These are phyloP conservation scores for Moniliophthora roreri DNA, from an alignment of 1,284 basidiomycete genomes.

Conservation along the genomic window DNA sequence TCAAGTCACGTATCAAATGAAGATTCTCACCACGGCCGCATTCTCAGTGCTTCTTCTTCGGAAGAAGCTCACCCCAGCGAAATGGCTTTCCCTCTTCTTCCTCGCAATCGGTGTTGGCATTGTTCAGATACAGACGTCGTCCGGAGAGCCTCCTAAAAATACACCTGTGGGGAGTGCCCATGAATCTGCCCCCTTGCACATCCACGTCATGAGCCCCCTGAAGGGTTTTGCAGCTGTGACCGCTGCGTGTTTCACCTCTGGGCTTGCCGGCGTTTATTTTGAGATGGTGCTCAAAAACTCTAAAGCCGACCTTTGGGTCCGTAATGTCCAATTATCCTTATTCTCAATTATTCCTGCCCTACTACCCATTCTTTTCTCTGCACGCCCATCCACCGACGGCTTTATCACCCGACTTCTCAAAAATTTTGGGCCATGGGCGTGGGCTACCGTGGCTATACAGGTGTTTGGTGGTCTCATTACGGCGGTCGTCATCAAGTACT, in stretches of 20 bases:
- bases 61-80: slow-evolving; percentile 66
- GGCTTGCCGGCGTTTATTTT: slow-evolving; percentile 96
- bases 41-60: slow-evolving; percentile 87
- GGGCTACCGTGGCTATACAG: slow-evolving; percentile 88
- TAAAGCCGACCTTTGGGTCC: slow-evolving; percentile 89
- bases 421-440: slow-evolving; percentile 90
- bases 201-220: slow-evolving; percentile 73
- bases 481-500: slow-evolving; percentile 86
- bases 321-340: slow-evolving; percentile 94
- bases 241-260: slow-evolving; percentile 93
- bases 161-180: slow-evolving; percentile 52
- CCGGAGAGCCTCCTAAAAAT: slow-evolving; percentile 29
- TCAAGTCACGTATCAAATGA: slow-evolving; percentile 93
- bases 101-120: slow-evolving; percentile 89
- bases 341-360: slow-evolving; percentile 89
- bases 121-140: slow-evolving; percentile 81
- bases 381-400: slow-evolving; percentile 37
- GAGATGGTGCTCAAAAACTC: slow-evolving; percentile 96
- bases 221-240: slow-evolving; percentile 88
- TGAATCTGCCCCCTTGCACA: slow-evolving; percentile 42
- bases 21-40: slow-evolving; percentile 93
- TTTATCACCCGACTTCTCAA: slow-evolving; percentile 56
- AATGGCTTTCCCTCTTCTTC: slow-evolving; percentile 85
- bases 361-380: slow-evolving; percentile 60
- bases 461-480: slow-evolving; percentile 93